Percentiles rank a stretch among this genome's conserved stretches.
Conservation (phyloP, 768 basidiomycete species). For the Agrocybe pediades region DNA sequence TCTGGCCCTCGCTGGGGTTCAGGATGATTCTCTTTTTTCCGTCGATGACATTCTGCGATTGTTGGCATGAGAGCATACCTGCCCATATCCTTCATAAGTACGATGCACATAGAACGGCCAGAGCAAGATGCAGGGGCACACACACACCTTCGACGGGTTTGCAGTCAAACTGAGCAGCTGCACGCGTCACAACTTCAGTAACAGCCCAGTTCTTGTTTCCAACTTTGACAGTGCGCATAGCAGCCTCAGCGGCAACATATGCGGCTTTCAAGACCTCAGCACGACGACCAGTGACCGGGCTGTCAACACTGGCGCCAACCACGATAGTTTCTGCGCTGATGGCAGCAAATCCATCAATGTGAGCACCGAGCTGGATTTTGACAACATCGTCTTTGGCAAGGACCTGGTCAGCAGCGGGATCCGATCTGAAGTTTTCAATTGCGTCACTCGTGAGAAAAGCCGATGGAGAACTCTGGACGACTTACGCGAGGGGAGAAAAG, state of each 20-base stretch:
- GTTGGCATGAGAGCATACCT: conserved; percentile 97
- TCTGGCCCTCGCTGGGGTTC: conserved; percentile 85
- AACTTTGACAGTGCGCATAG: conserved; percentile 87
- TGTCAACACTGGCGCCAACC: conserved; percentile 72
- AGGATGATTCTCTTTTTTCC: conserved; percentile 95
- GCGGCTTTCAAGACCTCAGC: conserved; percentile 96
- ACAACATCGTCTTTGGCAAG: conserved; percentile 90
- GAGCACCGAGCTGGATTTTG: conserved; percentile 94
- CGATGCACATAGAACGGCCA: background rate
- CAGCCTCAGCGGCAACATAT: conserved; percentile 89
- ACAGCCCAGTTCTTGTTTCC: conserved; percentile 96
- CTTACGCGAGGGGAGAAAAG: conserved; percentile 94
- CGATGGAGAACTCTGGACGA: conserved; percentile 30
- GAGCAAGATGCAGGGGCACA: conserved; percentile 3
- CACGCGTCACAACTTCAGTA: conserved; percentile 81
- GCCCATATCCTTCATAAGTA: background rate
- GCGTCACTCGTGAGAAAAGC: conserved; percentile 6
- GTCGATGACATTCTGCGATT: conserved; percentile 92
- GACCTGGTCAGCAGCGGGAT: conserved; percentile 65
- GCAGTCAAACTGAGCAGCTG: conserved; percentile 75
- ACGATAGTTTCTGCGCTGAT: conserved; percentile 93
- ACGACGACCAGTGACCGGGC: conserved; percentile 80
- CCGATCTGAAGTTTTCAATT: conserved; percentile 53
- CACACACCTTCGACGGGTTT: conserved; percentile 89
- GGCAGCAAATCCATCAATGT: conserved; percentile 96